These are phyloP conservation scores for Scenedesmus sp. DNA, from an alignment of 163 green algal species.

Conservation along the genomic window DNA sequence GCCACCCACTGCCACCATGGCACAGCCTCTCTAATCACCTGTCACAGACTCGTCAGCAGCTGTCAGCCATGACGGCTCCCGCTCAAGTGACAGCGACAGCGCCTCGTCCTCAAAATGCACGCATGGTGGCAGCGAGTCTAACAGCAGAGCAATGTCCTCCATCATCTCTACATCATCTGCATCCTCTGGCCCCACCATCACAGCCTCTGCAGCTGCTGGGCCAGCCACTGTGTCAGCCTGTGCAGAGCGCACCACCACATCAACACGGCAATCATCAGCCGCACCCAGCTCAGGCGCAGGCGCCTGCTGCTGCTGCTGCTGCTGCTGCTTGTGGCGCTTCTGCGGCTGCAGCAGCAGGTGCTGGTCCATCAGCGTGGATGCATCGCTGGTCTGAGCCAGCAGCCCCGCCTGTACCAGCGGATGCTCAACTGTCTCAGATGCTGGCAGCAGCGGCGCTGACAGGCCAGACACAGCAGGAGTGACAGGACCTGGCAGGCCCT, in stretches of 20 bases:
- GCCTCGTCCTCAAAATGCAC: background rate
- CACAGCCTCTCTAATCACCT: too few species aligned
- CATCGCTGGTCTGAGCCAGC: background rate
- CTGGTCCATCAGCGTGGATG: background rate
- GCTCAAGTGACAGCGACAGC: too few species aligned
- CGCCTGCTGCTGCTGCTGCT: background rate
- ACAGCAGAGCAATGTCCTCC: background rate
- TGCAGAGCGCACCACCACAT: background rate
- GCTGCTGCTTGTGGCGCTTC: background rate
- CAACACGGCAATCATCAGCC: background rate
- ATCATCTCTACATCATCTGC: background rate
- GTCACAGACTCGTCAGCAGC: too few species aligned
- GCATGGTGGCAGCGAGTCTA: background rate
- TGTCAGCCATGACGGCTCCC: too few species aligned
- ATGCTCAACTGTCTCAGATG: background rate
- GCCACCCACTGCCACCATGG: too few species aligned
- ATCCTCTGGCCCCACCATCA: background rate
- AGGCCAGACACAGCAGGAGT: background rate
- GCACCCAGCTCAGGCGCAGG: background rate
- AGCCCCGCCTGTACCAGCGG: background rate
- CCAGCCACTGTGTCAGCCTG: background rate
- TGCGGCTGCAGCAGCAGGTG: background rate
- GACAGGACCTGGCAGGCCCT: background rate
- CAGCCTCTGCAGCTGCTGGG: background rate
- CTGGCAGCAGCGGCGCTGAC: background rate